Percentiles rank a stretch among this genome's conserved stretches.
These are phyloP conservation scores for Fusarium camptoceras DNA, from an alignment of 2,329 filamentous ascomycete genomes.

Conservation along the genomic window DNA sequence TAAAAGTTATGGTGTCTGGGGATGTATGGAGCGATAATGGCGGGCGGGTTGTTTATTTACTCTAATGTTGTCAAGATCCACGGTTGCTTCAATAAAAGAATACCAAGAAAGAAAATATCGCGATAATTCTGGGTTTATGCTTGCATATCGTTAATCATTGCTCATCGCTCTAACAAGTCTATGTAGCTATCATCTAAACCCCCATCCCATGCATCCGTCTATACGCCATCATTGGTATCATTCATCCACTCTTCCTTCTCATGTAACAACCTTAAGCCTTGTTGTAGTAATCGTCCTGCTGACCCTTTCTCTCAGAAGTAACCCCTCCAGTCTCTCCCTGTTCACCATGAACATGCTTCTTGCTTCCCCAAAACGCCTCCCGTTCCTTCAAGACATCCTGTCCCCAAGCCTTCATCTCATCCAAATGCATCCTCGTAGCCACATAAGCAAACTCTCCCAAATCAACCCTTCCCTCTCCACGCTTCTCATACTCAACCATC, in stretches of 20 bases:
- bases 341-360: slow-evolving; percentile 61
- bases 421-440: slow-evolving; percentile 75
- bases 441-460: slow-evolving; percentile 90
- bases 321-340: slow-evolving; percentile 55
- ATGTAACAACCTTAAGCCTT: slow-evolving; percentile 35
- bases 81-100: background rate
- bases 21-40: slow-evolving; percentile 6
- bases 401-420: slow-evolving; percentile 85
- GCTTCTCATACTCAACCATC: slow-evolving; percentile 95
- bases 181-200: slow-evolving; percentile 15
- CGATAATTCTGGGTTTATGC: background rate
- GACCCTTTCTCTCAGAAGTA: slow-evolving; percentile 50
- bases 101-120: background rate
- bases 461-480: slow-evolving; percentile 73
- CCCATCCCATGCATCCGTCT: background rate
- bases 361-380: slow-evolving; percentile 74
- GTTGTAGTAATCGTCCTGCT: slow-evolving; percentile 65
- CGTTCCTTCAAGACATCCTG: slow-evolving; percentile 81
- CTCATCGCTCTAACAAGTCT: slow-evolving; percentile 13
- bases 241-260: slow-evolving; percentile 8
- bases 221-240: slow-evolving; percentile 33
- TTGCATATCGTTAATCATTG: slow-evolving; percentile 13
- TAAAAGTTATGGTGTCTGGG: slow-evolving; percentile 14
- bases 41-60: background rate
- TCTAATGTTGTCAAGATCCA: background rate